A percentile compares a stretch with the other conserved stretches of the same genome.
phyloP scores from a whole-genome alignment of 257 asterid species.

The Anisodus tanguticus region DNA sequence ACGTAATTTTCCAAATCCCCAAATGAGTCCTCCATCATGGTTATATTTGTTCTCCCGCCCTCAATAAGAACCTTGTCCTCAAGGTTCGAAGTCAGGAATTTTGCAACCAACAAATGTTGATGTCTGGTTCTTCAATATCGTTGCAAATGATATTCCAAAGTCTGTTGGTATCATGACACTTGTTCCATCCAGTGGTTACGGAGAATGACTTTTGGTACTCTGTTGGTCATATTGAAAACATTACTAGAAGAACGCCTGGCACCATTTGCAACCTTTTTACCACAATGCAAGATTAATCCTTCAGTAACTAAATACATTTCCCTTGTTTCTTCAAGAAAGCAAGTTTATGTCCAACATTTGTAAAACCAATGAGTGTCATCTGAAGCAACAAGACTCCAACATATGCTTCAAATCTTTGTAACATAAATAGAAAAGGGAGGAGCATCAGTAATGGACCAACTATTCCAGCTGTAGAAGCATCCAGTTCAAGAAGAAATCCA shows the following conservation, averaged over 20 bases:
- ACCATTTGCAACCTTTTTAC: not conserved
- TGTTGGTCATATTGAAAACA: not conserved
- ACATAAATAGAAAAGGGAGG: not conserved
- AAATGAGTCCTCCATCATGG: no score
- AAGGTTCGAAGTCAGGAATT: not conserved
- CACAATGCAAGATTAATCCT: not conserved
- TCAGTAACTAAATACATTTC: not conserved
- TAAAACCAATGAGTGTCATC: no score
- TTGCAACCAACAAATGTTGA: not conserved
- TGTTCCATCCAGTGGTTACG: not conserved
- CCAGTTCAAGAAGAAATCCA: not conserved
- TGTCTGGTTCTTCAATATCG: not conserved
- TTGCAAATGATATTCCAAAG: not conserved
- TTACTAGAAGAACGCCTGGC: not conserved
- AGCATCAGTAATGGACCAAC: not conserved
- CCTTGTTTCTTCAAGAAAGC: not conserved
- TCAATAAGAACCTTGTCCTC: not conserved
- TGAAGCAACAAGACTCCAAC: not conserved
- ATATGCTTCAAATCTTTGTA: not conserved
- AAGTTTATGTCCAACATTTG: not conserved
- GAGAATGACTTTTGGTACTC: not conserved
- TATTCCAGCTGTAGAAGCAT: not conserved
- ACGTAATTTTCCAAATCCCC: no score
- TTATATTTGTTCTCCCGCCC: not conserved
- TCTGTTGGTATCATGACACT: not conserved